A percentile compares a stretch with the other conserved stretches of the same genome.
Conservation (phyloP, 371 early-diverging fungal genomes). For the Mortierella sp. region DNA sequence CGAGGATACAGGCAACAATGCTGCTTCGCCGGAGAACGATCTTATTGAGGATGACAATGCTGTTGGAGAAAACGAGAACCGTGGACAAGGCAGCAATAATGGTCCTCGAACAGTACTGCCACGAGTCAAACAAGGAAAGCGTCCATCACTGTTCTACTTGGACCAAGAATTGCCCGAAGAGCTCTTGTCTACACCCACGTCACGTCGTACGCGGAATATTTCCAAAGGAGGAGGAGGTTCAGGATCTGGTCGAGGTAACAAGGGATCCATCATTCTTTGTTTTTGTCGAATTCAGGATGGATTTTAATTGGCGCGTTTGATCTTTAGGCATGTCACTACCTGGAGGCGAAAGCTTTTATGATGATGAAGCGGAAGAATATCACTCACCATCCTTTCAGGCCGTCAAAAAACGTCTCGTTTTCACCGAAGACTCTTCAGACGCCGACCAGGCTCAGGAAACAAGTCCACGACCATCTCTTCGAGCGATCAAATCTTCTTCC, state of each 20-base stretch:
- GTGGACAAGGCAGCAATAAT: not conserved
- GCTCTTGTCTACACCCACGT: slow-evolving; percentile 41
- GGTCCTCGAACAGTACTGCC: not conserved
- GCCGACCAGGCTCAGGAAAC: slow-evolving; percentile 5
- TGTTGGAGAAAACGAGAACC: not conserved
- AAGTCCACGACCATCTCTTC: not conserved
- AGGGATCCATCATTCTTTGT: too few species aligned
- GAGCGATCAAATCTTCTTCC: not conserved
- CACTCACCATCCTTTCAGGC: slow-evolving; percentile 39
- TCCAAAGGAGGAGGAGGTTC: slow-evolving; percentile 6
- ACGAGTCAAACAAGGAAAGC: not conserved
- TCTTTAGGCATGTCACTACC: slow-evolving; percentile 16
- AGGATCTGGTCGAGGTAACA: not conserved
- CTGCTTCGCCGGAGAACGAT: not conserved
- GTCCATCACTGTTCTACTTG: slow-evolving; percentile 6
- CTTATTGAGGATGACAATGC: not conserved
- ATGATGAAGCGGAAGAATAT: slow-evolving; percentile 23
- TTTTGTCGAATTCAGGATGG: too few species aligned
- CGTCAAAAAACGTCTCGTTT: slow-evolving; percentile 34
- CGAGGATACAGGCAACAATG: slow-evolving; percentile 1
- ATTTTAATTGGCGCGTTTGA: too few species aligned
- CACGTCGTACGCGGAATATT: slow-evolving; percentile 22
- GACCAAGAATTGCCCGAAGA: slow-evolving; percentile 40
- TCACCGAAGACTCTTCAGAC: slow-evolving; percentile 27
- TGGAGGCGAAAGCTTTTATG: not conserved